Conservation (phyloP, 129 eudicot species). For the Helichrysum umbraculigerum region DNA sequence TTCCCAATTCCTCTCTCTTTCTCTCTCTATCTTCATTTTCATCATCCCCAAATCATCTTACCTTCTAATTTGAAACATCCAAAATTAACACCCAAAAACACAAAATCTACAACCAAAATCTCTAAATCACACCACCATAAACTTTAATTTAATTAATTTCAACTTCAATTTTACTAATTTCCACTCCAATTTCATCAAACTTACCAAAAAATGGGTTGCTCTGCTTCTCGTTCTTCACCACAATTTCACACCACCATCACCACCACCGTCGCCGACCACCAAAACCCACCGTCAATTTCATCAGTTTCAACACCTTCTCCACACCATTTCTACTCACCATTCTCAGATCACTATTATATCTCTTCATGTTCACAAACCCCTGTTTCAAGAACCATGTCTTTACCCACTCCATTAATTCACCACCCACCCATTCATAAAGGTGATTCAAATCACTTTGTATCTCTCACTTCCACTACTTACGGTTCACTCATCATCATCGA, state of each 20-base stretch:
- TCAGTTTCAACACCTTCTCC: conserved; percentile 49
- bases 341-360: conserved; percentile 37
- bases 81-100: not conserved
- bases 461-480: conserved; percentile 89
- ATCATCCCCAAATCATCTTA: conserved; percentile 15
- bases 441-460: conserved; percentile 83
- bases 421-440: conserved; percentile 78
- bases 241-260: conserved; percentile 39
- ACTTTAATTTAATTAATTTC: not conserved
- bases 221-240: conserved; percentile 66
- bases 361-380: conserved; percentile 60
- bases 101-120: not conserved
- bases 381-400: conserved; percentile 66
- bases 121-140: not conserved
- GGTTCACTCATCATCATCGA: conserved; percentile 65
- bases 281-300: conserved; percentile 43
- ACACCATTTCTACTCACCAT: conserved; percentile 37
- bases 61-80: not conserved
- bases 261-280: conserved; percentile 31
- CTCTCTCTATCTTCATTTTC: conserved; percentile 12
- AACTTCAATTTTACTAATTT: conserved; percentile 20
- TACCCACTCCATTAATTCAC: conserved; percentile 76
- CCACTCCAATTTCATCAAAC: not conserved
- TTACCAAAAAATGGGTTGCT: conserved; percentile 65
- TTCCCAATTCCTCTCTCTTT: conserved; percentile 17